Conservation (phyloP, 495 filamentous ascomycete genomes). For the Choiromyces venosus region DNA sequence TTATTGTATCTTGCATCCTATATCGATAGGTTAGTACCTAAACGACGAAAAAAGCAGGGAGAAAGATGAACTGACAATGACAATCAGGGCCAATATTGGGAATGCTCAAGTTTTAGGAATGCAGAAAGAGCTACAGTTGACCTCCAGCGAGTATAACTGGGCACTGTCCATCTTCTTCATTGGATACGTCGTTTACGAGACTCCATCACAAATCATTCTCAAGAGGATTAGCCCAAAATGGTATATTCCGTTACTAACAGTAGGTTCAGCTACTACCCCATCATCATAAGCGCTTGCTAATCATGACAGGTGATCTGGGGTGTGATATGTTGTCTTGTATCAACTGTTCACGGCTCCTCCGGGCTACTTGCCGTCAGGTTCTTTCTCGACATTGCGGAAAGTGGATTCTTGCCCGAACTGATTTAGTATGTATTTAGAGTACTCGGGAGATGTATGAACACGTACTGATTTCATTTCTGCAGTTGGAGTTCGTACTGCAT, state of each 20-base stretch:
- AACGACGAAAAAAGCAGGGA: too few relatives aligned
- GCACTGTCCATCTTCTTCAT: conserved; percentile 60
- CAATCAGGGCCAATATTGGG: conserved; percentile 49
- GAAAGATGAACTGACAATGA: not conserved
- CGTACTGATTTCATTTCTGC: not conserved
- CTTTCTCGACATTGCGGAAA: conserved; percentile 53
- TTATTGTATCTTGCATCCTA: conserved; percentile 47
- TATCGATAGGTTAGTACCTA: conserved; percentile 41
- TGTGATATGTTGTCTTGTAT: conserved; percentile 14
- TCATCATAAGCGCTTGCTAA: conserved; percentile 48
- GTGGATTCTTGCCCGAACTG: conserved; percentile 53
- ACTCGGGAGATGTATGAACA: not conserved
- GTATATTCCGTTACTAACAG: conserved; percentile 59
- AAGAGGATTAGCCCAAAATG: conserved; percentile 56
- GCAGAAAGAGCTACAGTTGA: conserved; percentile 49
- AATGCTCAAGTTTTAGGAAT: conserved; percentile 54
- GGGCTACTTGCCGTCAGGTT: conserved; percentile 50
- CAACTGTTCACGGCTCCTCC: conserved; percentile 38
- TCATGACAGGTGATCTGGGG: conserved; percentile 45
- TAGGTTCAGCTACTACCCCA: conserved; percentile 48
- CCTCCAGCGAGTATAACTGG: conserved; percentile 54
- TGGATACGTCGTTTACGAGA: conserved; percentile 59
- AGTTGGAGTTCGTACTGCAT: conserved; percentile 5
- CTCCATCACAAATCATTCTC: conserved; percentile 61
- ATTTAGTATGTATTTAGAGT: conserved; percentile 43